Evolutionary conservation across 208 protist genomes (phyloP).

Genomic region (Crithidia mellificae): DNA sequence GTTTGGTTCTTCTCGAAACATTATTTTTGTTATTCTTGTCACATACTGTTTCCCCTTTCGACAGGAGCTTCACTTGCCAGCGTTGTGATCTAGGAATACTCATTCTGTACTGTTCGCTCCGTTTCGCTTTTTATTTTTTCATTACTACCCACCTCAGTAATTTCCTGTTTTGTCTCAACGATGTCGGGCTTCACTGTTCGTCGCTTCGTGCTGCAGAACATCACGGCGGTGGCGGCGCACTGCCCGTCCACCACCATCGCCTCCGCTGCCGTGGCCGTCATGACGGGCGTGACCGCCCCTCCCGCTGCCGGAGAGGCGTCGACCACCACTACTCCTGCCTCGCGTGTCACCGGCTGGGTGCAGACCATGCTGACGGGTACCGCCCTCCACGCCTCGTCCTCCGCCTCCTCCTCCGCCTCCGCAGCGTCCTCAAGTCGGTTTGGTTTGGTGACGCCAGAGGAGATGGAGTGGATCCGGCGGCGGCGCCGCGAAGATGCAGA

Average conservation of each 20-base stretch:
- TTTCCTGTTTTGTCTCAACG: too few relatives aligned
- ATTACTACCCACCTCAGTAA: too few relatives aligned
- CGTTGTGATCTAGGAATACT: too few relatives aligned
- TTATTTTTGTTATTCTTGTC: too few relatives aligned
- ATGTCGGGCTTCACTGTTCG: conserved; percentile 63
- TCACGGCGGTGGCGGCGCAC: conserved; percentile 63
- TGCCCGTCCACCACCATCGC: conserved; percentile 47
- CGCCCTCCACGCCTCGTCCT: too few relatives aligned
- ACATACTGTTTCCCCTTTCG: too few relatives aligned
- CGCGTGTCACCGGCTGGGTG: conserved; percentile 9
- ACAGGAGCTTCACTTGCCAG: too few relatives aligned
- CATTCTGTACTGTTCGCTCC: too few relatives aligned
- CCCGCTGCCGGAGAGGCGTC: neutral
- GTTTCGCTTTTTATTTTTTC: too few relatives aligned
- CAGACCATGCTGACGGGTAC: conserved; percentile 16
- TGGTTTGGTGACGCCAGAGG: conserved; percentile 65
- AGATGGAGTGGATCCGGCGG: conserved; percentile 64
- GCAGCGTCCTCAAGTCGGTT: conserved; percentile 25
- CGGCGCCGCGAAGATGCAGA: conserved; percentile 61
- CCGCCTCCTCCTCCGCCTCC: neutral
- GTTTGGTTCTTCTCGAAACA: too few relatives aligned
- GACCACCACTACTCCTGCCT: neutral
- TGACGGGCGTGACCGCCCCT: conserved; percentile 11
- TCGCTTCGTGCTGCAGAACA: conserved; percentile 74
- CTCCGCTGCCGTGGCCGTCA: conserved; percentile 21